These are phyloP conservation scores for Rhododendron molle DNA, from an alignment of 148 eudicot species.

Conservation along the genomic window DNA sequence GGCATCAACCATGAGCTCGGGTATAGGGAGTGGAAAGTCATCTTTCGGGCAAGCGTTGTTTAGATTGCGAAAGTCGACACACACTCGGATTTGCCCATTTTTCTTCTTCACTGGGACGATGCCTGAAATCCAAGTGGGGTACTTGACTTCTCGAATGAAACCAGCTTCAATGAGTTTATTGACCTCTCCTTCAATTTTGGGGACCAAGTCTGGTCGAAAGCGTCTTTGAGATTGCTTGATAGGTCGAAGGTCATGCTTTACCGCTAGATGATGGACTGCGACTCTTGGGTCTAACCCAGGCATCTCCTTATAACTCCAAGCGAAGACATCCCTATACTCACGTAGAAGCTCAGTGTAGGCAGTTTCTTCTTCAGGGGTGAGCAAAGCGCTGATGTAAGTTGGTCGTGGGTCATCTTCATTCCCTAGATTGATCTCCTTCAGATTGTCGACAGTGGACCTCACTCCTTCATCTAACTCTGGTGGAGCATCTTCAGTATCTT, in stretches of 20 bases:
- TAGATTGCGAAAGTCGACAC: background rate
- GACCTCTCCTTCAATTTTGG: background rate
- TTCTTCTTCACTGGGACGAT: background rate
- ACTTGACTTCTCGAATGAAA: background rate
- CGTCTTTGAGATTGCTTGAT: background rate
- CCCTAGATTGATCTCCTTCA: background rate
- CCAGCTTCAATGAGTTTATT: background rate
- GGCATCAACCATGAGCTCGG: background rate
- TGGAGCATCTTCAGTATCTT: too few relatives aligned
- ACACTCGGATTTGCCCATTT: background rate
- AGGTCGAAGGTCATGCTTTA: too few relatives aligned
- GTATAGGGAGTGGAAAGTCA: background rate
- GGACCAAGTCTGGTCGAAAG: background rate
- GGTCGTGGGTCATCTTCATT: too few relatives aligned
- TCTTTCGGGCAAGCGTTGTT: background rate
- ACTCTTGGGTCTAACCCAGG: too few relatives aligned
- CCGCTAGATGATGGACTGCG: too few relatives aligned
- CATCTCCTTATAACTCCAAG: too few relatives aligned
- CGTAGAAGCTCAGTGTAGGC: too few relatives aligned
- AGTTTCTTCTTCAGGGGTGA: too few relatives aligned
- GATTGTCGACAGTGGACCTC: background rate
- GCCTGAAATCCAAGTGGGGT: background rate
- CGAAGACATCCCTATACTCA: too few relatives aligned
- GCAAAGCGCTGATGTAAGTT: too few relatives aligned
- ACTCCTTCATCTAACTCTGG: too few relatives aligned